Evolutionary conservation across 345 rosid species (phyloP).

Genomic region (Syzygium aromaticum): DNA sequence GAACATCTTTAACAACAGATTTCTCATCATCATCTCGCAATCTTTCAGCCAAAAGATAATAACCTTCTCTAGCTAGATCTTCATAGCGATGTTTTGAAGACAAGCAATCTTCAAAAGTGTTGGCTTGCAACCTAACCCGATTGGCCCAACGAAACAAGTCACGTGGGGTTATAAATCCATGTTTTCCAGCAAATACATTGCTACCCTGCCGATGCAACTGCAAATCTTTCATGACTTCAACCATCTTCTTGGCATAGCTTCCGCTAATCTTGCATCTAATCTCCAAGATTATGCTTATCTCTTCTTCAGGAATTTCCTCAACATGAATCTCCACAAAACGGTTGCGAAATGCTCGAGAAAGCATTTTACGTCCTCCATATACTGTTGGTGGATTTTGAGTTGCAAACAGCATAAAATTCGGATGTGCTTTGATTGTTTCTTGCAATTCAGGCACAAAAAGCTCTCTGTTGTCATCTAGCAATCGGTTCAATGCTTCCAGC

Average conservation of each 20-base stretch:
- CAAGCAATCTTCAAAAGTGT: slow-evolving; percentile 10
- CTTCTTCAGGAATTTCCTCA: slow-evolving; percentile 89
- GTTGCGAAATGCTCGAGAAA: slow-evolving; percentile 95
- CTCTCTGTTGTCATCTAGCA: slow-evolving; percentile 96
- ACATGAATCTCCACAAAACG: slow-evolving; percentile 98
- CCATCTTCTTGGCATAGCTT: slow-evolving; percentile 77
- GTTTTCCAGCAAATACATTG: slow-evolving; percentile 98
- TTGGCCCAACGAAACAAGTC: slow-evolving; percentile 97
- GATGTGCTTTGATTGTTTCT: slow-evolving; percentile 76
- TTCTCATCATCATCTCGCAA: slow-evolving; percentile 82
- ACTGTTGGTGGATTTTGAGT: slow-evolving; percentile 93
- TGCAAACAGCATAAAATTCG: slow-evolving; percentile 93
- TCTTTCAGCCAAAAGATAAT: slow-evolving; percentile 89
- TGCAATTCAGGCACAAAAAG: slow-evolving; percentile 81
- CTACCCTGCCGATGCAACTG: slow-evolving; percentile 85
- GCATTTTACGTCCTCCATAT: slow-evolving; percentile 96
- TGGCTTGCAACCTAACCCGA: slow-evolving; percentile 62
- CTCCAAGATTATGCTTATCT: slow-evolving; percentile 60
- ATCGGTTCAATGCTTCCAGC: slow-evolving; percentile 80
- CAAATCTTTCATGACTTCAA: slow-evolving; percentile 88
- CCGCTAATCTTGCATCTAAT: slow-evolving; percentile 59
- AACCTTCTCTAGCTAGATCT: slow-evolving; percentile 86
- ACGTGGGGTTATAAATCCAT: slow-evolving; percentile 93
- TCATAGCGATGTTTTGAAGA: slow-evolving; percentile 27
- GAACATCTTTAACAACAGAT: slow-evolving; percentile 62